Percentiles rank a stretch among this genome's conserved stretches.
Conservation (phyloP, 805 yeast genomes). For the Saccharomycopsis sp. region DNA sequence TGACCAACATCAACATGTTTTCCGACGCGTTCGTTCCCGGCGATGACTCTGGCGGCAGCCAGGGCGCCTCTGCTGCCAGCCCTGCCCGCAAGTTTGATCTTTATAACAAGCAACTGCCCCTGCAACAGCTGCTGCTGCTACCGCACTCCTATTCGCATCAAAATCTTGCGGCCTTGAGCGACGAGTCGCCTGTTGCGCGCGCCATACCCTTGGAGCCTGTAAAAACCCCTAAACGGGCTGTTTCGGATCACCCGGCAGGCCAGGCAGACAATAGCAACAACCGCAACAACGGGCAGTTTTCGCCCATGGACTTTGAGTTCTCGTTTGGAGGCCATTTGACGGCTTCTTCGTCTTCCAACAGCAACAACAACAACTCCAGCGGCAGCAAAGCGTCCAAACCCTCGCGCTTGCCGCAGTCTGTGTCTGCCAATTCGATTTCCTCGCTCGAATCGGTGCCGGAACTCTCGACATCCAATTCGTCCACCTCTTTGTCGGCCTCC, state of each 20-base stretch:
- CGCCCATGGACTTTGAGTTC: not conserved
- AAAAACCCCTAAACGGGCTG: not conserved
- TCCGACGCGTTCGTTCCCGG: not conserved
- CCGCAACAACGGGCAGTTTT: not conserved
- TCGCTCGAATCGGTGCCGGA: conserved; percentile 20
- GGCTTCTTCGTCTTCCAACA: not conserved
- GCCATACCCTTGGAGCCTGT: not conserved
- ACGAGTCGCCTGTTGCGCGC: not conserved
- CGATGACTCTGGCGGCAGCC: no score
- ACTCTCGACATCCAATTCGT: conserved; percentile 6
- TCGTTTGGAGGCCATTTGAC: not conserved
- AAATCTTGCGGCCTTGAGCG: not conserved
- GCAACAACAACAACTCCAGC: not conserved
- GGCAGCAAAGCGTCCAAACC: conserved; percentile 3
- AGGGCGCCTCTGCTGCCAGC: no score
- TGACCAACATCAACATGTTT: conserved; percentile 1
- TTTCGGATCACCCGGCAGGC: no score
- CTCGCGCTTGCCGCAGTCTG: conserved; percentile 13
- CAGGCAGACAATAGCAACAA: not conserved
- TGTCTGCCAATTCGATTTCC: conserved; percentile 15
- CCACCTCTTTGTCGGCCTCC: conserved; percentile 1
- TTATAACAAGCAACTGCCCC: not conserved
- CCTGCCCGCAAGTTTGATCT: not conserved
- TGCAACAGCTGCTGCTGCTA: not conserved
- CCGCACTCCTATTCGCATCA: not conserved